Evolutionary conservation across 2,329 filamentous ascomycete genomes (phyloP), one percentile per base, ranked within the genome.

Genomic region (Domatiomyces catenatus): DNA sequence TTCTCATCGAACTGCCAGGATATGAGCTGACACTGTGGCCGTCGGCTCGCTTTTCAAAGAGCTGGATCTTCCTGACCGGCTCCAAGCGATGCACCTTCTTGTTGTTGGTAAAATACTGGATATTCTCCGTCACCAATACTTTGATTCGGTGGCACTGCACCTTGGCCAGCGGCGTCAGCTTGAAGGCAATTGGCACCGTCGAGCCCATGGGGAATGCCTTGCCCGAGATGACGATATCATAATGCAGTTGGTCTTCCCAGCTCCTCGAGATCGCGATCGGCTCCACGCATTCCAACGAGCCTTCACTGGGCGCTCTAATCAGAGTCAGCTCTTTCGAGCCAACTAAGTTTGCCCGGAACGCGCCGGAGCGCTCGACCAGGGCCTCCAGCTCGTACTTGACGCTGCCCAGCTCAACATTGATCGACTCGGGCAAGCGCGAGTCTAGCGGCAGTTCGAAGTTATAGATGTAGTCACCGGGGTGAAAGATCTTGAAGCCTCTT

Each of bases 221-320:
- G 50, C 89, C 89, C 1, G 88, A 94, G 50, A 95, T 94, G 63
- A 94, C 83, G 59, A 95, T 94, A 61, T 95, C 89, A 68, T 95
- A 95, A 62, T 93, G 87, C 28, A 95, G 72, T 62, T 94, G 89
- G 59, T 95, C 88, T 64, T 95, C 89, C 89, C 89, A 95, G 55
- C 86, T 88, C 18, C 89, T 76, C 56, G 85, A 90, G 61, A 95
- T 94, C 8, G 88, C 90, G 60, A 95, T 94, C 2, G 89, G 89
- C 63, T 95, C 89, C 22, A 88, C 83, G 66, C 87, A 87, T 66
- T 95, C 89, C 20, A 94, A 72, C 0, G 88, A 94, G 45, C 88
- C 79, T 66, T 94, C 87, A 47, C 90, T 80, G 0, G 89, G 89
- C 2, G 92, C 81, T 44, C 89, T 82, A 49, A 94, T 86, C 46